Evolutionary conservation across 257 asterid genomes (phyloP), one percentile per base, ranked within the genome.

Genomic region (Nicotiana benthamiana): DNA sequence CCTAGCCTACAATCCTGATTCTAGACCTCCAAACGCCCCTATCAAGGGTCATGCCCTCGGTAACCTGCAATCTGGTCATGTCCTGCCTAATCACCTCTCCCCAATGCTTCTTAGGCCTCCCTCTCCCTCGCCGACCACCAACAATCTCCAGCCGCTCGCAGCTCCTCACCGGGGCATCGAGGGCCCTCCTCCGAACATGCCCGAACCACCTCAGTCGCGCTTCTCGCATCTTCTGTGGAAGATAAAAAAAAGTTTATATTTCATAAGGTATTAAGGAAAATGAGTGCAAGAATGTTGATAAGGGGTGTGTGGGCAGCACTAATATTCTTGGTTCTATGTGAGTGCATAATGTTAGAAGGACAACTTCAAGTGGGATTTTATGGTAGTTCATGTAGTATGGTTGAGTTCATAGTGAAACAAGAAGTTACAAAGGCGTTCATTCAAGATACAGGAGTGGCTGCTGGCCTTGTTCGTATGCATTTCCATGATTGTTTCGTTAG

Each of bases 401-500:
- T 90, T 3, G 97, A 94, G 87, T 22, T 84, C 52, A 70, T 90
- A 18, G 88, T 94, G 74, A 90, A 87, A 75, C 88, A 85, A 43
- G 93, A 93, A 82, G 97, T 94, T 26, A 3, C 67, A 34, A 75
- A 75, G 1, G 97, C 88, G 6, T 87, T 91, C 82, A 0, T 75
- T n/a, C 32, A 8, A 18, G 80, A 93, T 87, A 82, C 57, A 1
- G 98, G 97, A 74, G 51, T 89, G 9, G 96, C 97, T 77, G 93
- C 97, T 74, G 96, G 96, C 61, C 97, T 94, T 26, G 82, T 94
- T 67, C 87, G 98, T 53, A 52, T 94, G 90, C 97, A 94, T 88
- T 94, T 94, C 80, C 97, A 94, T 30, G 97, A 94, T 72, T 93
- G 98, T 66, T 94, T 94, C 80, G 94, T 91, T 12, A 82, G 96